Conservation (phyloP, 345 rosid species). For the Corymbia maculata region DNA sequence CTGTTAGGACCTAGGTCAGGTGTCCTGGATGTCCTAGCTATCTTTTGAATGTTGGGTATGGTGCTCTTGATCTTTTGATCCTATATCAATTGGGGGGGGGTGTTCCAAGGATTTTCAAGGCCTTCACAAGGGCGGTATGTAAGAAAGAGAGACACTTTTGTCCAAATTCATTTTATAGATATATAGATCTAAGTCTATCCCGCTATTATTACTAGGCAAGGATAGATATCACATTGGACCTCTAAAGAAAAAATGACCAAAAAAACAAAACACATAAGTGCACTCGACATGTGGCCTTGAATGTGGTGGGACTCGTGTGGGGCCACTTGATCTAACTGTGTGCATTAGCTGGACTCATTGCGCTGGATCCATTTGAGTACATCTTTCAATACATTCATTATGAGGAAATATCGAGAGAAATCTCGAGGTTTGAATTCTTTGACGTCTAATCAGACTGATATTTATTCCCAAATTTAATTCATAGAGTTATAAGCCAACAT, state of each 20-base stretch:
- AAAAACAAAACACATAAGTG: neutral
- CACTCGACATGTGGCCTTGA: neutral
- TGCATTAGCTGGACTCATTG: neutral
- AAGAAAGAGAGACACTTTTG: neutral
- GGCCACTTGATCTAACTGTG: neutral
- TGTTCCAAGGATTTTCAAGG: neutral
- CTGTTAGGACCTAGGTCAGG: neutral
- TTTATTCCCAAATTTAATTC: neutral
- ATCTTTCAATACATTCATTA: neutral
- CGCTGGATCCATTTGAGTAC: neutral
- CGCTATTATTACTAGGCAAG: accelerated
- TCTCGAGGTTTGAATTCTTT: neutral
- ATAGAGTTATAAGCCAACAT: neutral
- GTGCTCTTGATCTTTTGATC: neutral
- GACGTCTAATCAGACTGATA: neutral
- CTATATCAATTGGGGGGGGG: neutral
- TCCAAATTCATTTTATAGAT: neutral
- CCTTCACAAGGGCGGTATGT: neutral
- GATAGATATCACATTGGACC: neutral
- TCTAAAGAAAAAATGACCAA: neutral
- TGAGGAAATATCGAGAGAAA: neutral
- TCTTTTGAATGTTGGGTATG: neutral
- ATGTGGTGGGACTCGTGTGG: neutral
- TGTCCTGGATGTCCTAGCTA: neutral
- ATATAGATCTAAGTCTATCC: neutral